A percentile compares a stretch with the other conserved stretches of the same genome.
Evolutionary conservation across 371 early-diverging fungal genomes (phyloP).

Genomic region (Paraphysoderma sedebokerense): DNA sequence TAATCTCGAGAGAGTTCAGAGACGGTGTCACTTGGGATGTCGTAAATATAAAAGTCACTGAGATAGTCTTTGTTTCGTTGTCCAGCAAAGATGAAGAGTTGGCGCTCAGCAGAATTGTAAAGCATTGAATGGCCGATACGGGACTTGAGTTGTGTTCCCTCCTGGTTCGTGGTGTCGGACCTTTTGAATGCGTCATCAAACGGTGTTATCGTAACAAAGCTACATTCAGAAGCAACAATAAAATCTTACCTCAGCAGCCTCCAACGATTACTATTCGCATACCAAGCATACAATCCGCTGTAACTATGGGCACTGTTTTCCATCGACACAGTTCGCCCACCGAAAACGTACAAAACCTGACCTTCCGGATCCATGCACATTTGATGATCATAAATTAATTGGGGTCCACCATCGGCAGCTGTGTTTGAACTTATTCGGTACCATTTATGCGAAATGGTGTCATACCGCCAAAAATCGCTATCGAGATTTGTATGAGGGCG

Average conservation of each 20-base stretch:
- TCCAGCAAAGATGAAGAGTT: conserved; percentile 76
- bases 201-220: conserved; percentile 1
- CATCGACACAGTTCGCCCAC: conserved; percentile 53
- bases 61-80: conserved; percentile 57
- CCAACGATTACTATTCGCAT: conserved; percentile 47
- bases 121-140: conserved; percentile 85
- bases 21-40: conserved; percentile 50
- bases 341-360: conserved; percentile 69
- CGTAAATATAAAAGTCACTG: conserved; percentile 61
- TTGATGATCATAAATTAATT: conserved; percentile 83
- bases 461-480: conserved; percentile 77
- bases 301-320: conserved; percentile 43
- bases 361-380: conserved; percentile 65
- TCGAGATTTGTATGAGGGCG: conserved; percentile 39
- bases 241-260: conserved; percentile 33
- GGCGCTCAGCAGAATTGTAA: conserved; percentile 45
- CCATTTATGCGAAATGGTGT: conserved; percentile 50
- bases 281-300: conserved; percentile 69
- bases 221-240: conserved; percentile 3
- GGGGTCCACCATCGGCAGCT: conserved; percentile 60
- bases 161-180: not conserved
- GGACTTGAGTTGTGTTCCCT: conserved; percentile 31
- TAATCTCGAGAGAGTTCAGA: conserved; percentile 50
- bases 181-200: conserved; percentile 4
- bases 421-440: conserved; percentile 53